These are phyloP conservation scores for Eucalyptus sp. DNA, from an alignment of 345 rosid species.

Conservation along the genomic window DNA sequence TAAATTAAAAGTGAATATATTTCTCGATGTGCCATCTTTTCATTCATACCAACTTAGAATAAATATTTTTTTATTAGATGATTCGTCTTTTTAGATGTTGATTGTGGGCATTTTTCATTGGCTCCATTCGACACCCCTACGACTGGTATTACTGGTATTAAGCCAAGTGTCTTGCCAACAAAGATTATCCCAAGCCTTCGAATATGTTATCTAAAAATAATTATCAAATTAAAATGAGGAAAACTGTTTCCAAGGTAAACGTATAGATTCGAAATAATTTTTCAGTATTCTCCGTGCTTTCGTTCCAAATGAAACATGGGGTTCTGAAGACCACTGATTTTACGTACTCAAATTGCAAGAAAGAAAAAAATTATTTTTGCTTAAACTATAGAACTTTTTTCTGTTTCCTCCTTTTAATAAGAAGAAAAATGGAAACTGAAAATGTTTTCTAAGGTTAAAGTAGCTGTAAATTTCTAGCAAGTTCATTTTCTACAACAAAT, in stretches of 20 bases:
- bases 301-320: no score
- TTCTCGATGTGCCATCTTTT: background rate
- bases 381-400: no score
- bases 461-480: background rate
- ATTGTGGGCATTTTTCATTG: rapidly evolving
- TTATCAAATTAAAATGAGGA: no score
- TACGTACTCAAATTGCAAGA: background rate
- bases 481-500: background rate
- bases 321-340: no score
- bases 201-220: background rate
- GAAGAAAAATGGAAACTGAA: no score
- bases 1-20: background rate
- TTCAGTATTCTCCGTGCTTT: no score
- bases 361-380: rapidly evolving
- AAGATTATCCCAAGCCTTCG: background rate
- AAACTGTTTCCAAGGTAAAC: no score
- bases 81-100: background rate
- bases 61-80: background rate
- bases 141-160: background rate
- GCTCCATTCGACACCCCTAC: no score
- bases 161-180: background rate
- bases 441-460: background rate
- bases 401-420: background rate
- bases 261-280: no score
- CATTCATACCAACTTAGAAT: background rate